Percentiles rank a stretch among this genome's conserved stretches.
These are phyloP conservation scores for Penicillium sp. DNA, from an alignment of 2,329 filamentous ascomycete species.

Conservation along the genomic window DNA sequence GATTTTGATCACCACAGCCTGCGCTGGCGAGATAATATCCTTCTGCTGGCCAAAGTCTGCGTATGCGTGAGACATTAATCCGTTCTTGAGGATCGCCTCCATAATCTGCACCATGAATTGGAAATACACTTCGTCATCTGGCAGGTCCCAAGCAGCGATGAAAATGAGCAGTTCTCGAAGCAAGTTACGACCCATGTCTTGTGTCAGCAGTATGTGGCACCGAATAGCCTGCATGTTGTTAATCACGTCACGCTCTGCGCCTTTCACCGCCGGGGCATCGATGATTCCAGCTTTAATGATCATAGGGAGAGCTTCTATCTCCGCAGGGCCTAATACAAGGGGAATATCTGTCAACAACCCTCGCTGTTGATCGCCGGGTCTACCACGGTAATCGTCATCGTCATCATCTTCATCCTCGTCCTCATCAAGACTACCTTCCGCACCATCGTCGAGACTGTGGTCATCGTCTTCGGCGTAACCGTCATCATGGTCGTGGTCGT, in stretches of 20 bases:
- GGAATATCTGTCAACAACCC: conserved; percentile 90
- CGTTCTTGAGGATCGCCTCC: conserved; percentile 84
- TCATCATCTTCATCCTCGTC: conserved; percentile 52
- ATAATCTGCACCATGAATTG: conserved; percentile 96
- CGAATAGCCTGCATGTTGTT: conserved; percentile 85
- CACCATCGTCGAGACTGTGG: conserved; percentile 38
- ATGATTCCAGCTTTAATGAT: conserved; percentile 94
- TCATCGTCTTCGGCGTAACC: conserved; percentile 18
- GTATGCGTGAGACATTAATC: conserved; percentile 86
- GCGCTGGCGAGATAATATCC: conserved; percentile 91
- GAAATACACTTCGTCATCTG: conserved; percentile 90
- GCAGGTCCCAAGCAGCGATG: conserved; percentile 94
- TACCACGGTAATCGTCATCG: conserved; percentile 50
- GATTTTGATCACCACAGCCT: conserved; percentile 87
- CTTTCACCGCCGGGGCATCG: conserved; percentile 69
- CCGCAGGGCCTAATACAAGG: conserved; percentile 86
- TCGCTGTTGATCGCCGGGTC: conserved; percentile 54
- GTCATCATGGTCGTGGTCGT: conserved; percentile 37
- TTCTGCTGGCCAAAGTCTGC: conserved; percentile 87
- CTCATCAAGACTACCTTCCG: conserved; percentile 43
- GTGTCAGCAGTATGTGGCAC: conserved; percentile 82
- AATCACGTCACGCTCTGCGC: conserved; percentile 55
- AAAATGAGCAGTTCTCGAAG: conserved; percentile 90
- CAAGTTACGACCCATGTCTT: conserved; percentile 86
- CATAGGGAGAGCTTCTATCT: conserved; percentile 95